Evolutionary conservation across 345 rosid genomes (phyloP), one percentile per base, ranked within the genome.

Genomic region (Gossypium arboreum): DNA sequence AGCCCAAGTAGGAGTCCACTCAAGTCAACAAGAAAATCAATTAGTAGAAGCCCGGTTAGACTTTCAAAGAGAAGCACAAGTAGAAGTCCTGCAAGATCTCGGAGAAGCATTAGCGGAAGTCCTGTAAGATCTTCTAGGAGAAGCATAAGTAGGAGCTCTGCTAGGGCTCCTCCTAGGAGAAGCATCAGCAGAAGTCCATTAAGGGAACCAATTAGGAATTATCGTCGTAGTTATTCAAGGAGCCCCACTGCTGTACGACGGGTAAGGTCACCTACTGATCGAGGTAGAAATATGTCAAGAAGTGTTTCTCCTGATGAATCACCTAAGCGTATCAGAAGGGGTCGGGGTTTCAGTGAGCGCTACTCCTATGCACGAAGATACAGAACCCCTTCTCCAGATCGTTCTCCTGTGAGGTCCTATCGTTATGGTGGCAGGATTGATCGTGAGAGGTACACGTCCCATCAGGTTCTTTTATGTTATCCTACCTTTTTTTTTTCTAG

Each of bases 311-410:
- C 97, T 10, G 90, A 80, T 80, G 91, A 85, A 47, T 92, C 91
- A 11, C 90, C 90, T 5, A 92, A 87, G 83, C 97, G 97, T 47
- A 85, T 93, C 45, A 88, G 91, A 80, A 91, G 99, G 79, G 99
- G 99, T 3, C 86, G 99, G 48, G 99, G 99, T 67, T 90, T 95
- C 77, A 93, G 98, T 80, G 87, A 92, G 76, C 86, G 93, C 25
- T 95, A 87, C 71, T 90, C 99, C 25, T 93, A 89, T 76, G 97
- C 99, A 70, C 92, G 97, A 41, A 78, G 92, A 73, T 95, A 88
- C 84, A 81, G 97, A 87, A 89, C 90, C 29, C 98, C 93, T 27
- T 90, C 99, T 71, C 97, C 91, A 29, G 94, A 89, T 80, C 91
- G 96, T 47, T 90, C 99, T 79, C 97, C 97, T 45, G 84, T 85